These are phyloP conservation scores for Penicillium odoratum DNA, from an alignment of 495 filamentous ascomycete species.

Conservation along the genomic window DNA sequence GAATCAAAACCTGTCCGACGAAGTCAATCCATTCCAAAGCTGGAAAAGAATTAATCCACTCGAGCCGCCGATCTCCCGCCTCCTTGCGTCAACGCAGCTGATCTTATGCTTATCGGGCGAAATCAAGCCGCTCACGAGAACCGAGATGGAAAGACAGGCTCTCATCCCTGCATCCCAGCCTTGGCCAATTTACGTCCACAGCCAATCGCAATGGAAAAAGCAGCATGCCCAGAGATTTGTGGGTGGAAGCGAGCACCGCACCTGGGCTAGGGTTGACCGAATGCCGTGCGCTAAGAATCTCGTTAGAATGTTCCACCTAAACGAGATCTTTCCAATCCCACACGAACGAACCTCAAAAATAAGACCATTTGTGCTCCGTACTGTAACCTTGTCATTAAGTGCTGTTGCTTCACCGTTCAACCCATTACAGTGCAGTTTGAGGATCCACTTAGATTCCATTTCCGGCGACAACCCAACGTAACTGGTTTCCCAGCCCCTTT, in stretches of 20 bases:
- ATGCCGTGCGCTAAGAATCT: neutral
- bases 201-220: neutral
- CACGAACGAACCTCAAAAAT: neutral
- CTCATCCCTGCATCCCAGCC: neutral
- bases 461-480: neutral
- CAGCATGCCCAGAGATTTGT: neutral
- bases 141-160: neutral
- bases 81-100: conserved; percentile 21
- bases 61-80: conserved; percentile 28
- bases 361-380: neutral
- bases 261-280: neutral
- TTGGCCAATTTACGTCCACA: neutral
- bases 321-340: neutral
- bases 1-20: neutral
- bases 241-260: neutral
- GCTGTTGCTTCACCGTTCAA: neutral
- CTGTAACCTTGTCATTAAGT: neutral
- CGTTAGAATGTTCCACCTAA: neutral
- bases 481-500: neutral
- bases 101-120: conserved; percentile 15
- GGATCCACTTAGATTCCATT: neutral
- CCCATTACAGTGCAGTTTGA: neutral
- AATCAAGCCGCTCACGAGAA: neutral
- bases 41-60: conserved; percentile 4
- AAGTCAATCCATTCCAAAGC: conserved; percentile 1